Conservation (phyloP, 2,329 filamentous ascomycete species). For the Waltergamsia citrina region DNA sequence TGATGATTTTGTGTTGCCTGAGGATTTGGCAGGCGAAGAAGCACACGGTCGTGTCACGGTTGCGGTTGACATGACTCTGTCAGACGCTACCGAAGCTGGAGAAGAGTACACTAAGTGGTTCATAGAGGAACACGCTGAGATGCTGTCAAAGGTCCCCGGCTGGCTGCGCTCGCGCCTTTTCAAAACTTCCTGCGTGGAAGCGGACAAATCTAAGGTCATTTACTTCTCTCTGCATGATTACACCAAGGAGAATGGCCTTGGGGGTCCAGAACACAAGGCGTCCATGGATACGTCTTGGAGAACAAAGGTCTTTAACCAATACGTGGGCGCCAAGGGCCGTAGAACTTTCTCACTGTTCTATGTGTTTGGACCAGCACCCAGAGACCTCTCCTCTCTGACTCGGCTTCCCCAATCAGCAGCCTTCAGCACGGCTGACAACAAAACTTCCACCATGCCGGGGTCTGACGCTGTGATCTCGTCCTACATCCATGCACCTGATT, state of each 20-base stretch:
- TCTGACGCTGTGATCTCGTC: conserved; percentile 50
- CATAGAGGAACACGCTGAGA: conserved; percentile 60
- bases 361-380: conserved; percentile 65
- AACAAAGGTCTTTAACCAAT: conserved; percentile 46
- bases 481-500: conserved; percentile 59
- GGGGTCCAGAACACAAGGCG: conserved; percentile 52
- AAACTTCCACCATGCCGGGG: conserved; percentile 44
- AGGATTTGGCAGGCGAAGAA: conserved; percentile 49
- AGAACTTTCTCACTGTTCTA: conserved; percentile 67
- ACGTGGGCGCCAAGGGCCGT: conserved; percentile 46
- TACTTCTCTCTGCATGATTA: conserved; percentile 68
- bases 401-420: conserved; percentile 33
- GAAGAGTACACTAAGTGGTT: conserved; percentile 59
- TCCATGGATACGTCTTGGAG: conserved; percentile 54
- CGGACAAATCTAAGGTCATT: conserved; percentile 35
- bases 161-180: conserved; percentile 70
- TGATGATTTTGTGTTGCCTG: conserved; percentile 47
- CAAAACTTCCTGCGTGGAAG: conserved; percentile 54
- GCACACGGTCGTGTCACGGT: conserved; percentile 54
- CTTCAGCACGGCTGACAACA: conserved; percentile 45
- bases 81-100: conserved; percentile 36
- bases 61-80: conserved; percentile 48
- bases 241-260: conserved; percentile 54
- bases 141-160: conserved; percentile 66
- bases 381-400: conserved; percentile 53